Percentiles rank a stretch among this genome's conserved stretches.
Conservation (phyloP, 2,329 filamentous ascomycete genomes). For the Fusarium sp. region DNA sequence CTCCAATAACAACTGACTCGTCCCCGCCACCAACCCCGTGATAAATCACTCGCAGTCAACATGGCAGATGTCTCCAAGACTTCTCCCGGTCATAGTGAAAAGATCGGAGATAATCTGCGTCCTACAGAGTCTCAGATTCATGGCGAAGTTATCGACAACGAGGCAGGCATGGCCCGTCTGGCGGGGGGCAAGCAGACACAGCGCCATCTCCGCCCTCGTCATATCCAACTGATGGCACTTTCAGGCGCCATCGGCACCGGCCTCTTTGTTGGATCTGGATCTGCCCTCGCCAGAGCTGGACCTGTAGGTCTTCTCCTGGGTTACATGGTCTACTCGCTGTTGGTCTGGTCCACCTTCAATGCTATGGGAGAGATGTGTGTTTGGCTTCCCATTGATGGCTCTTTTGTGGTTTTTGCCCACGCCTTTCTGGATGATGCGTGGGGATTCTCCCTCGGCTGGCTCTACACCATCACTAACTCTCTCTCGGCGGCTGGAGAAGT, state of each 20-base stretch:
- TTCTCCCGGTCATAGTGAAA: neutral
- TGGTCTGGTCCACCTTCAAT: constrained; percentile 54
- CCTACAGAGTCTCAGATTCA: neutral
- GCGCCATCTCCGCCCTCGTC: constrained; percentile 47
- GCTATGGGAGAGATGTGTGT: constrained; percentile 66
- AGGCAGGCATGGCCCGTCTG: neutral
- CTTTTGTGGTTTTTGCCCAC: constrained; percentile 64
- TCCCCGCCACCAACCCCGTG: neutral
- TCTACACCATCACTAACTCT: constrained; percentile 56
- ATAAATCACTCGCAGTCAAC: neutral
- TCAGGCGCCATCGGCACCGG: constrained; percentile 57
- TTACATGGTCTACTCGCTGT: constrained; percentile 55
- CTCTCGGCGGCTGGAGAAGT: constrained; percentile 57
- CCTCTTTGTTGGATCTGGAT: constrained; percentile 55
- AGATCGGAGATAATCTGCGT: neutral
- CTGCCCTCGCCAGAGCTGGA: constrained; percentile 52
- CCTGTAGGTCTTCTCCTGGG: constrained; percentile 55
- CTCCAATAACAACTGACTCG: neutral
- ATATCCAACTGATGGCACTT: constrained; percentile 60
- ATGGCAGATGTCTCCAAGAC: neutral
- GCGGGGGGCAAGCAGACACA: constrained; percentile 22
- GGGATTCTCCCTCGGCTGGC: constrained; percentile 64
- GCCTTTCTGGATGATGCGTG: constrained; percentile 66
- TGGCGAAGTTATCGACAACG: neutral
- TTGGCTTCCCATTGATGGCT: constrained; percentile 64